Percentiles rank a stretch among this genome's conserved stretches.
These are phyloP conservation scores for Tolypocladium tropicale DNA, from an alignment of 2,329 filamentous ascomycete species.

Conservation along the genomic window DNA sequence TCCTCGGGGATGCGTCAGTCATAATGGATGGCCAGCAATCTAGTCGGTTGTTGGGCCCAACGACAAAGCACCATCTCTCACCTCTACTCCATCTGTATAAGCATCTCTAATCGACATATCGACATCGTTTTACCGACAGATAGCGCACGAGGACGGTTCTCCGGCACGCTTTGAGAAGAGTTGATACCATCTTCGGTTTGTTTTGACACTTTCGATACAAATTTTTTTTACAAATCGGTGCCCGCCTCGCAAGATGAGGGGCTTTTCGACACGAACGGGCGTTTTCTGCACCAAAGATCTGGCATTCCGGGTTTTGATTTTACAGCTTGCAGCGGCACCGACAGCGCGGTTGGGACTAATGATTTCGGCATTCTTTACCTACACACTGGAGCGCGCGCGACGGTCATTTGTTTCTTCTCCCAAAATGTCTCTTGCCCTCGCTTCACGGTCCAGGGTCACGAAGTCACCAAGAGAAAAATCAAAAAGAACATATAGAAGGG, in stretches of 20 bases:
- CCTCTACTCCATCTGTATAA: constrained; percentile 29
- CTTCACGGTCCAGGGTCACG: constrained; percentile 29
- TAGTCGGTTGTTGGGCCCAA: constrained; percentile 18
- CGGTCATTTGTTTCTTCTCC: constrained; percentile 2
- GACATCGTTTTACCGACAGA: constrained; percentile 18
- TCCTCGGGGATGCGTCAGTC: constrained; percentile 19
- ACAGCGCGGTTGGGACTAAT: constrained; percentile 8
- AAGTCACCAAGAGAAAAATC: constrained; percentile 32
- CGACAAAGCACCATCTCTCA: constrained; percentile 17
- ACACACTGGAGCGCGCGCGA: constrained; percentile 10
- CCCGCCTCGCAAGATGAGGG: constrained; percentile 22
- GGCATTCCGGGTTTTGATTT: constrained; percentile 8
- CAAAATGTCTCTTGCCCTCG: constrained; percentile 19
- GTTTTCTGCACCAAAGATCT: constrained; percentile 18
- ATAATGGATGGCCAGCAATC: constrained; percentile 13
- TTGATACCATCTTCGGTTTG: constrained; percentile 34
- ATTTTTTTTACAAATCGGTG: constrained; percentile 16
- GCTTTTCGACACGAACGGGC: constrained; percentile 32
- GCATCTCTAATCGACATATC: constrained; percentile 38
- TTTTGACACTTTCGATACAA: constrained; percentile 13
- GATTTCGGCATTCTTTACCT: constrained; percentile 8
- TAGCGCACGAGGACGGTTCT: constrained; percentile 20
- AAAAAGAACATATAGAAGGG: constrained; percentile 39
- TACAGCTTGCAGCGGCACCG: constrained; percentile 6
- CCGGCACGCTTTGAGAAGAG: constrained; percentile 31